phyloP scores from a whole-genome alignment of 2,329 filamentous ascomycete genomes.

The Cercospora zeina region DNA sequence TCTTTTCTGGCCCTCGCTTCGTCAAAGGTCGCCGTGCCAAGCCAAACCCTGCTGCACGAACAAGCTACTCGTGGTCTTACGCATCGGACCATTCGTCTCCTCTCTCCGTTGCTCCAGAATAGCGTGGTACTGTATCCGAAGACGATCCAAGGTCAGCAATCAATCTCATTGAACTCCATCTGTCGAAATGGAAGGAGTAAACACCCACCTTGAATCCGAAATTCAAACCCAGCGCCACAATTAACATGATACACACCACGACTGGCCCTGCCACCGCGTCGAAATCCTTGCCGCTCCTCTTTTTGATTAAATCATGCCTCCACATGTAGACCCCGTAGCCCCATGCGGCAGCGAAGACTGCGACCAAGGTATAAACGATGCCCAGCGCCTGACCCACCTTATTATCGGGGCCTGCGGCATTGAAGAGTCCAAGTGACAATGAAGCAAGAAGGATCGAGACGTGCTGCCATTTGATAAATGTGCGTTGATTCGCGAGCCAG shows the following conservation, averaged over 20 bases:
- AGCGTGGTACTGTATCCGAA: not conserved
- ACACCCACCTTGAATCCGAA: constrained; percentile 70
- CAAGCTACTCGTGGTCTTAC: not conserved
- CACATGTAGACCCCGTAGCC: constrained; percentile 80
- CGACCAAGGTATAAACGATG: constrained; percentile 78
- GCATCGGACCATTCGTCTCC: not conserved
- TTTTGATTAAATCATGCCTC: constrained; percentile 74
- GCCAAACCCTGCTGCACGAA: not conserved
- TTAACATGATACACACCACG: constrained; percentile 76
- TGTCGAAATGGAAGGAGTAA: not conserved
- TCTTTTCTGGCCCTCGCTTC: no score
- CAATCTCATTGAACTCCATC: not conserved
- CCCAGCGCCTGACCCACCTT: constrained; percentile 74
- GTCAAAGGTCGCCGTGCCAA: not conserved
- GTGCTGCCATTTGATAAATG: constrained; percentile 98
- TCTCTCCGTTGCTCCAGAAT: not conserved
- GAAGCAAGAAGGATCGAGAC: constrained; percentile 84
- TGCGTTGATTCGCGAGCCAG: constrained; percentile 97
- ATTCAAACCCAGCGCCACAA: constrained; percentile 77
- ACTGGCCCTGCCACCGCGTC: constrained; percentile 85
- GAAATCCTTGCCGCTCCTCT: constrained; percentile 87
- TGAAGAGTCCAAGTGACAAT: constrained; percentile 81
- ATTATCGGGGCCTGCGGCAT: constrained; percentile 75
- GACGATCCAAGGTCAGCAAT: not conserved
- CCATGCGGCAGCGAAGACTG: constrained; percentile 81